Conservation (phyloP, 2,329 filamentous ascomycete species). For the Lachnellula occidentalis region DNA sequence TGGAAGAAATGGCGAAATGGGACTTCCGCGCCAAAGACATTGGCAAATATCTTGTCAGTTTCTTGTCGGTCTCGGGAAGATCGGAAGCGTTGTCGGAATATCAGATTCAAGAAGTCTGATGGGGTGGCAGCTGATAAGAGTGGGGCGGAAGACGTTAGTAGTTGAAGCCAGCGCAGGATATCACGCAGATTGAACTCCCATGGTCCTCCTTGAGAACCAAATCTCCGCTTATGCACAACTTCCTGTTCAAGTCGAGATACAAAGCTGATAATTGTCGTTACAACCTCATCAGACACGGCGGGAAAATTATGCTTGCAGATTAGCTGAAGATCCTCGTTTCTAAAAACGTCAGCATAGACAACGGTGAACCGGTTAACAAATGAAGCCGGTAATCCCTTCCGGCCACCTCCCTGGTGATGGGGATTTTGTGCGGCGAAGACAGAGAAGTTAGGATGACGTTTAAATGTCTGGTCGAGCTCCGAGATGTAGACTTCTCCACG, state of each 20-base stretch:
- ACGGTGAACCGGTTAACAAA: constrained; percentile 99
- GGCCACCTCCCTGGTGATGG: constrained; percentile 91
- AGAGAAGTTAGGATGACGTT: constrained; percentile 82
- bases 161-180: constrained; percentile 77
- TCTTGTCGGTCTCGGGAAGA: constrained; percentile 59
- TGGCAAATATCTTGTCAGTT: constrained; percentile 60
- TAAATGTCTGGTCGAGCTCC: constrained; percentile 90
- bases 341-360: constrained; percentile 91
- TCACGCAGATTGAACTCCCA: constrained; percentile 97
- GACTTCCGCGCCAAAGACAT: constrained; percentile 48
- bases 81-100: constrained; percentile 86
- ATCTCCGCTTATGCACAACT: constrained; percentile 53
- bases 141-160: constrained; percentile 57
- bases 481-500: constrained; percentile 93
- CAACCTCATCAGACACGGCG: constrained; percentile 49
- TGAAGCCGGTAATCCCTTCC: constrained; percentile 89
- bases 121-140: constrained; percentile 55
- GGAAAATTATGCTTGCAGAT: constrained; percentile 80
- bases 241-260: constrained; percentile 74
- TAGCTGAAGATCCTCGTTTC: constrained; percentile 68
- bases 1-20: constrained; percentile 61
- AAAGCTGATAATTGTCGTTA: constrained; percentile 68
- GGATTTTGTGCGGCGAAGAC: constrained; percentile 97
- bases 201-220: constrained; percentile 64
- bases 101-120: constrained; percentile 71